Base-by-base conservation (phyloP, 2,329 filamentous ascomycete species). In the Cladosporium cucumerinum region DNA sequence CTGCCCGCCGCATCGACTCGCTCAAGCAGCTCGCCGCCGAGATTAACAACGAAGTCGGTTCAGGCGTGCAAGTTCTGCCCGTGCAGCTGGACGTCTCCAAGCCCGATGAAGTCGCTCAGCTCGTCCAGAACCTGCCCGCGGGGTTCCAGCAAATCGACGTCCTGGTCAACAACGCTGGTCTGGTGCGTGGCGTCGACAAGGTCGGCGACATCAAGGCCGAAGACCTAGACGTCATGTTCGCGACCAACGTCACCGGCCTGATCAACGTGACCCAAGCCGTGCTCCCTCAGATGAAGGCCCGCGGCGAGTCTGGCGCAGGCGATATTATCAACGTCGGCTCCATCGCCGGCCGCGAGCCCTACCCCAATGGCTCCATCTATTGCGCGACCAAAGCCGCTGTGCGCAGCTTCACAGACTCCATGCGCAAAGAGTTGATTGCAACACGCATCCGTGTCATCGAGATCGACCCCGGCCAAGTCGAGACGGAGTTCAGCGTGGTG, bases 251-350 rank as follows among this genome's bases (percentile, higher is more conserved):
- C 61, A 95, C 90, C 1, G 95, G 95, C 30, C 84, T 99, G 36
- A 95, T 99, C 82, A 91, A 94, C 82, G 92, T 98, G 90, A 98
- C 95, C 0, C 95, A 99, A 82, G 91, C 91, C 54, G 83, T 97
- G 66, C 80, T 98, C 21, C 87, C 91, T 61, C 88, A 93, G 75
- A 96, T 93, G 84, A 89, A 92, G 78, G 82, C 86, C 71, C 74
- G 82, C 69, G 67, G 79, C 25, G 84, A 94, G 64, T 89, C 90
- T 66, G 93, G 93, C 65, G 82, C 85, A 51, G 94, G 94, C 72
- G 95, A 98, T 76, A 93, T 99, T 76, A 96, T 99, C 81, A 98
- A 97, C 75, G 88, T 97, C 73, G 93, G 93, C 67, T 93, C 89
- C 70, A 93, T 97, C 74, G 93, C 93, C n/a, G 93, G 92, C 32